Base-by-base conservation (phyloP, 306 rosid genomes). In the Castanea mollissima region DNA sequence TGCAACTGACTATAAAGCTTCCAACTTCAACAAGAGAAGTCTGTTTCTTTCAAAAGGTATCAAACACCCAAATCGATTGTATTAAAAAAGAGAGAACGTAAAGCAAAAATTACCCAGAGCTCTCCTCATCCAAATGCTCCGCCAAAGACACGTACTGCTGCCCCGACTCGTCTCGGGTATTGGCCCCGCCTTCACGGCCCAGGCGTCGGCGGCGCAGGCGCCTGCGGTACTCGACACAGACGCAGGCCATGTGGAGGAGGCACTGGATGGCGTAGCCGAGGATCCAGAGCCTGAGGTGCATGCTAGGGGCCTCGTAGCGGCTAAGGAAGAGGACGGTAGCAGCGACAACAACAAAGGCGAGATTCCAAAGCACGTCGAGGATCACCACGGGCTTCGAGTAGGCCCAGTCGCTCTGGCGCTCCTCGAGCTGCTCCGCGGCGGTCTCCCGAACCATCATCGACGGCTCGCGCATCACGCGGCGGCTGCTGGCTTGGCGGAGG, bases 361-460 rank as follows among this genome's bases (percentile, higher is more conserved):
- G 86, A 80, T 94, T 94, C 99, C 99, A 94, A 6, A 94, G 76
- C 76, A 92, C 76, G 57, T 94, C 99, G 21, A 94, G 92, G 23
- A 94, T 88, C 57, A 94, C 97, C 35, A 94, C 90, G 9, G 99
- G 99, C 80, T 90, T 94, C 18, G 99, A 94, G 74, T 92, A 92
- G 13, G 99, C 99, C 99, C 99, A 94, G 85, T 94, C 99, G 83
- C 95, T 90, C 90, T 94, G 99, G 73, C 97, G 71, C 89, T 91
- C 97, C 88, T 94, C 97, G 82, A 94, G 75, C 71, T 94, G 99
- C 85, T 92, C 99, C 44, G 99, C 99, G 16, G 99, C 99, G 0
- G 93, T 81, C 87, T 94, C 99, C 1, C 99, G 87, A 23, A 94
- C 99, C 41, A 87, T 44, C 89, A 94, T 89, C 77, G 99, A 94